Evolutionary conservation across 164 flowering plant genomes (phyloP), one percentile per base, ranked within the genome.

Genomic region (Aristolochia fimbriata): DNA sequence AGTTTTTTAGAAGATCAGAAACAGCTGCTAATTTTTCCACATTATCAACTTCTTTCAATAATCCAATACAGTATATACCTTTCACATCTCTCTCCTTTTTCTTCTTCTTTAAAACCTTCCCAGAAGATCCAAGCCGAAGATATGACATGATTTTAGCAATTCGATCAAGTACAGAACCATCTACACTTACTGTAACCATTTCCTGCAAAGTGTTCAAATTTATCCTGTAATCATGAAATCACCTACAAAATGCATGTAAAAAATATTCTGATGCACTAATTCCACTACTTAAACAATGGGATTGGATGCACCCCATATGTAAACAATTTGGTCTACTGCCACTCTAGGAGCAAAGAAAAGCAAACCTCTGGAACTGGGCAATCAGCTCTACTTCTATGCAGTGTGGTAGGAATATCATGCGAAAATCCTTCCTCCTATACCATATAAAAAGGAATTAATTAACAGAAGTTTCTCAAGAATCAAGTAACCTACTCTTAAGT

Each of bases 81-180:
- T 79, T 90, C 23, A 65, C 69, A 62, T 86, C 95, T 70, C 74
- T 85, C 11, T 85, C 98, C 68, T 93, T 93, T 80, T 88, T 93
- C 82, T 93, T 93, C 82, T 93, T 93, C 79, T 93, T 93, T 52
- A 90, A 77, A 76, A 93, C 94, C 76, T 93, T 93, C 55, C 99
- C 99, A 41, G 97, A 88, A 55, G 99, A 86, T 61, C 97, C 99
- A 70, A 93, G 97, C 62, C 99, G 97, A 64, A 93, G 91, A 71
- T 93, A 93, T 23, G 92, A 81, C 99, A 93, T 88, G 56, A 93
- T 93, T 77, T 93, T 93, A 60, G 92, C 80, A 70, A 93, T 93
- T 58, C 94, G 80, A 51, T 93, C 97, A 6, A 93, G 84, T 59
- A 93, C 99, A 65, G 97, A 83, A 65, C 96, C 92, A 80, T 93